Evolutionary conservation across 306 rosid species (phyloP).

Genomic region (Alnus rubra): DNA sequence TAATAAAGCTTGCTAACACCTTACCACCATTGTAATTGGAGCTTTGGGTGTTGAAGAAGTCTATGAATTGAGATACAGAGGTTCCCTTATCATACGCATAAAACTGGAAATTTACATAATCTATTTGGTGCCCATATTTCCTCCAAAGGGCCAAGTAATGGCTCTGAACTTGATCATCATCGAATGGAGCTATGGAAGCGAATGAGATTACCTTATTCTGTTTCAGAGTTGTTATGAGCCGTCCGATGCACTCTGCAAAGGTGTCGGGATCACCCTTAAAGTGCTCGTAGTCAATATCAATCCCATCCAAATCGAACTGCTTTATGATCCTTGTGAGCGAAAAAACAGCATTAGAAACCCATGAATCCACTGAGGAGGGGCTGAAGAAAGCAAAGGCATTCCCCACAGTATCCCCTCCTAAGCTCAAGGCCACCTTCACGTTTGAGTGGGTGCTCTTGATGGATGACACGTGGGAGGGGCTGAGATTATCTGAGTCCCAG

Average conservation of each 20-base stretch:
- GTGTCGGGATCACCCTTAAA: slow-evolving; percentile 57
- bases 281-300: slow-evolving; percentile 79
- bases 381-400: slow-evolving; percentile 37
- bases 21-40: slow-evolving; percentile 64
- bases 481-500: slow-evolving; percentile 66
- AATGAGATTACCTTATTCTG: slow-evolving; percentile 47
- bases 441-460: slow-evolving; percentile 54
- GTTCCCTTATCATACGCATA: slow-evolving; percentile 75
- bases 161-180: slow-evolving; percentile 55
- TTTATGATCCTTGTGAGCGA: slow-evolving; percentile 71
- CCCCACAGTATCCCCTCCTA: slow-evolving; percentile 63
- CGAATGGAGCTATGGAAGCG: slow-evolving; percentile 84
- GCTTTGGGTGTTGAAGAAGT: slow-evolving; percentile 56
- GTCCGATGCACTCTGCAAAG: slow-evolving; percentile 65
- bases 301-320: slow-evolving; percentile 59
- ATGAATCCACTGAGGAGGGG: slow-evolving; percentile 62
- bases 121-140: slow-evolving; percentile 57
- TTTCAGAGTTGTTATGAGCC: slow-evolving; percentile 54
- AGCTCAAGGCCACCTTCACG: slow-evolving; percentile 69
- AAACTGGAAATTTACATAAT: slow-evolving; percentile 82
- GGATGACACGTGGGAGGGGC: slow-evolving; percentile 64
- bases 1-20: slow-evolving; percentile 64
- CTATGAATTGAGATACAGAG: slow-evolving; percentile 52
- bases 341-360: slow-evolving; percentile 80
- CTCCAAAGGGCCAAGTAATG: slow-evolving; percentile 75